Conservation (phyloP, 2,329 filamentous ascomycete species). For the Cadophora malorum region DNA sequence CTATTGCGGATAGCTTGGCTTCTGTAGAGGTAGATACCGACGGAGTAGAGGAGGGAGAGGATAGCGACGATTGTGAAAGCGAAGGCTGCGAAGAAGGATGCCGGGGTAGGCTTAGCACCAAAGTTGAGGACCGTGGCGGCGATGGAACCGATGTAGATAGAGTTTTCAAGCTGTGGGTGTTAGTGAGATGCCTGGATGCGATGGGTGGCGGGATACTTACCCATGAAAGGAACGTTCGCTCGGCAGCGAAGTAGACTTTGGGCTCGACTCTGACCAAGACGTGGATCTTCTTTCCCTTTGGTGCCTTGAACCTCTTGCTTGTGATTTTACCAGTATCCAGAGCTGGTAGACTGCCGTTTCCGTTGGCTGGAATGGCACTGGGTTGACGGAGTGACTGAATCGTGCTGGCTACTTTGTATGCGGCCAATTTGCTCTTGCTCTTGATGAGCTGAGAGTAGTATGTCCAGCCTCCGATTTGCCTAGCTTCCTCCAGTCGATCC, state of each 20-base stretch:
- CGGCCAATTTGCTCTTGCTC: conserved; percentile 39
- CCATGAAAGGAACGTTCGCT: conserved; percentile 96
- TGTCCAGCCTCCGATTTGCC: conserved; percentile 75
- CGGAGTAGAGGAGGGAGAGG: conserved; percentile 79
- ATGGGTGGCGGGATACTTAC: conserved; percentile 53
- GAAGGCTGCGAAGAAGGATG: conserved; percentile 73
- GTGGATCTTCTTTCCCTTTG: conserved; percentile 89
- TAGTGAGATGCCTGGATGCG: conserved; percentile 26
- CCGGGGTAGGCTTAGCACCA: conserved; percentile 59
- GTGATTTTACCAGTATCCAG: conserved; percentile 63
- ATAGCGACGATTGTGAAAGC: conserved; percentile 85
- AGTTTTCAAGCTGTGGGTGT: conserved; percentile 79
- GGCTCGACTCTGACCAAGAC: conserved; percentile 95
- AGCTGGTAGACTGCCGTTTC: conserved; percentile 59
- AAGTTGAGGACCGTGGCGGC: conserved; percentile 87
- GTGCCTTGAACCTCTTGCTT: conserved; percentile 70
- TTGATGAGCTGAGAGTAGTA: conserved; percentile 70
- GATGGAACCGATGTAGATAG: conserved; percentile 89
- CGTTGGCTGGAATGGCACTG: conserved; percentile 30
- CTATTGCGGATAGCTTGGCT: conserved; percentile 84
- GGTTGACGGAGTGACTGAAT: conserved; percentile 30
- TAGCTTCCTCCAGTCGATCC: conserved; percentile 79
- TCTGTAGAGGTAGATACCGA: conserved; percentile 86
- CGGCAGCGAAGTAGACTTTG: conserved; percentile 96
- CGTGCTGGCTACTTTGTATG: conserved; percentile 28